Conservation (phyloP, 164 flowering plant genomes). For the Magnolia changhungtana region DNA sequence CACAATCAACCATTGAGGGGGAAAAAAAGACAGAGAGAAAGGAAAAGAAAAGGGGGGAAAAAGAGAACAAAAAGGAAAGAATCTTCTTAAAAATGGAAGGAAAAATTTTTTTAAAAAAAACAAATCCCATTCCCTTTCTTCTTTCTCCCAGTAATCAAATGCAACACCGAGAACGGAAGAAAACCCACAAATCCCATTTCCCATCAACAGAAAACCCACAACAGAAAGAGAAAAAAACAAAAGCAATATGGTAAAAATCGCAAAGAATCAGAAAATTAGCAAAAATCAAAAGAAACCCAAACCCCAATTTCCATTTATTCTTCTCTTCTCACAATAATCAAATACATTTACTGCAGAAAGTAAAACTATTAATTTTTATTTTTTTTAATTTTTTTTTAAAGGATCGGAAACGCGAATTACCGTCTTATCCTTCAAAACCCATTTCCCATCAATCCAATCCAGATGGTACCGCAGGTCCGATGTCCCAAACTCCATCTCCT, state of each 20-base stretch:
- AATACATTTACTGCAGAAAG: too few species aligned
- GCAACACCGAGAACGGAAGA: neutral
- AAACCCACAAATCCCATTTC: neutral
- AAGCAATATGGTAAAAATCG: neutral
- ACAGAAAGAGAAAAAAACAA: neutral
- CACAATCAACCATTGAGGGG: too few species aligned
- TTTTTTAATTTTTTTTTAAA: neutral
- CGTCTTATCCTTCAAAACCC: slow-evolving; percentile 35
- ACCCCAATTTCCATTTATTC: too few species aligned
- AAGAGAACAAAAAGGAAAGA: too few species aligned
- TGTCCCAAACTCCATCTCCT: slow-evolving; percentile 42
- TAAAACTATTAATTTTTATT: too few species aligned
- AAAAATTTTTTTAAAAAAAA: too few species aligned
- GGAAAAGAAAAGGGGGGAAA: too few species aligned
- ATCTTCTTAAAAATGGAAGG: too few species aligned
- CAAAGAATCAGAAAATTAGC: neutral
- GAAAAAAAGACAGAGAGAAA: too few species aligned
- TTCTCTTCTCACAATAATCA: too few species aligned
- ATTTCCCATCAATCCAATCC: slow-evolving; percentile 70
- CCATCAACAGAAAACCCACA: too few species aligned
- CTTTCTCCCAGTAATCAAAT: neutral
- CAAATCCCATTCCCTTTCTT: neutral
- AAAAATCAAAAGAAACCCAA: too few species aligned
- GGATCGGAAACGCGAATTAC: neutral
- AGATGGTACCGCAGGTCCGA: slow-evolving; percentile 55